Percentiles rank a stretch among this genome's conserved stretches.
Conservation (phyloP, 768 basidiomycete genomes). For the Tricholomella constricta region DNA sequence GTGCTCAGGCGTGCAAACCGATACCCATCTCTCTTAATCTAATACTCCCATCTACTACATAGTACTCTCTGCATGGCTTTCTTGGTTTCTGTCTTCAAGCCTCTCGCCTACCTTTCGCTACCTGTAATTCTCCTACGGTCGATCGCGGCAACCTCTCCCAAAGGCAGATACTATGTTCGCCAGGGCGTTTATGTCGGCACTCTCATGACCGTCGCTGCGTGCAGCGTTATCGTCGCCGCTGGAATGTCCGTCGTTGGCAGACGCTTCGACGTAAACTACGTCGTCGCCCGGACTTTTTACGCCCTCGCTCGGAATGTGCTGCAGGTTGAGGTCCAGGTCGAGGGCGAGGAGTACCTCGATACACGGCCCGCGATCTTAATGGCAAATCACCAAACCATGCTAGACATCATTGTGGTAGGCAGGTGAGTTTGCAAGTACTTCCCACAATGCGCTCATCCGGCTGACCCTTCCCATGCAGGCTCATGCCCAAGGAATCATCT, state of each 20-base stretch:
- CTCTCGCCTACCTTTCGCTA: conserved; percentile 76
- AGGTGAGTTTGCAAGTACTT: conserved; percentile 48
- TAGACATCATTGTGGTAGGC: conserved; percentile 83
- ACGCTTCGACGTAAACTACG: conserved; percentile 76
- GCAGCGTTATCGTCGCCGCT: conserved; percentile 69
- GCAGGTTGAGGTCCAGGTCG: conserved; percentile 72
- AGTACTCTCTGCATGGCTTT: conserved; percentile 53
- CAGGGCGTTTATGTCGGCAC: conserved; percentile 72
- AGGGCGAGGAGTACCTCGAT: conserved; percentile 81
- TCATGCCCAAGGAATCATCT: conserved; percentile 79
- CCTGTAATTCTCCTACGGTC: conserved; percentile 67
- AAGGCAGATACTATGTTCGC: conserved; percentile 72
- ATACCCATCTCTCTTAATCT: conserved; percentile 3
- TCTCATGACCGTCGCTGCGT: conserved; percentile 68
- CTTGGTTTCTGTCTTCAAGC: conserved; percentile 60
- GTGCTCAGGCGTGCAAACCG: conserved; percentile 9
- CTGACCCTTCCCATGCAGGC: conserved; percentile 36
- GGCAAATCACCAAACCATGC: conserved; percentile 91
- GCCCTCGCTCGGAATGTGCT: conserved; percentile 59
- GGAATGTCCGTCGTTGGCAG: conserved; percentile 68
- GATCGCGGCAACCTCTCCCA: conserved; percentile 54
- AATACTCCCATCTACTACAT: conserved; percentile 11
- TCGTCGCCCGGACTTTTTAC: conserved; percentile 87
- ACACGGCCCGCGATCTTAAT: conserved; percentile 76
- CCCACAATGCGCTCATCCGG: not conserved